Evolutionary conservation across 2,329 filamentous ascomycete genomes (phyloP).

Genomic region (Penicillium sp.): DNA sequence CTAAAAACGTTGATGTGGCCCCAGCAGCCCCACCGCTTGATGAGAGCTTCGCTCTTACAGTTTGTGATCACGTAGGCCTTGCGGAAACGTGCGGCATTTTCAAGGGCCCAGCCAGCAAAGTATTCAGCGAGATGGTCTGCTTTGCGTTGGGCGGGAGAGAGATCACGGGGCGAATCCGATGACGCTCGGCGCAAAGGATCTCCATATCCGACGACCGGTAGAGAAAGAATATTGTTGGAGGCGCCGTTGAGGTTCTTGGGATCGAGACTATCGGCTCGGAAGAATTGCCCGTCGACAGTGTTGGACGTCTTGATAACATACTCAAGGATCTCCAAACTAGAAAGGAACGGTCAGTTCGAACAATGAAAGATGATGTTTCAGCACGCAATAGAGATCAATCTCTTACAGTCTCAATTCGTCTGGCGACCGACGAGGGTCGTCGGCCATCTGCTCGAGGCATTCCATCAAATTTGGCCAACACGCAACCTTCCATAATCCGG

Average conservation of each 20-base stretch:
- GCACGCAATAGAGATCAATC: not conserved
- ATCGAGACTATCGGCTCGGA: constrained; percentile 17
- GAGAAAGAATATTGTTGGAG: constrained; percentile 27
- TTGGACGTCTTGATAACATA: constrained; percentile 23
- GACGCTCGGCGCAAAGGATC: constrained; percentile 20
- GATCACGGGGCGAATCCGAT: constrained; percentile 18
- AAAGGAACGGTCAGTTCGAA: no score
- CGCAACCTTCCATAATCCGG: constrained; percentile 35
- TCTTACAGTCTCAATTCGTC: constrained; percentile 6
- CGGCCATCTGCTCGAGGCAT: constrained; percentile 27
- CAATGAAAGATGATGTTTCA: not conserved
- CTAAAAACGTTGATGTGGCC: constrained; percentile 9
- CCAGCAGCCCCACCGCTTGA: constrained; percentile 9
- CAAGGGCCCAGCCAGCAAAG: constrained; percentile 34
- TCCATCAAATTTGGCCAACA: constrained; percentile 32
- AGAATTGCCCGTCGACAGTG: constrained; percentile 10
- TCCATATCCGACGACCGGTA: constrained; percentile 25
- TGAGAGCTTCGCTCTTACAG: not conserved
- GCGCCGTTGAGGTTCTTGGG: constrained; percentile 18
- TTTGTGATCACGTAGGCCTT: constrained; percentile 25
- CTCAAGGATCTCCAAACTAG: constrained; percentile 7
- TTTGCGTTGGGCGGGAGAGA: constrained; percentile 26
- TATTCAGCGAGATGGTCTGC: constrained; percentile 35
- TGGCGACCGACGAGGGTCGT: constrained; percentile 10
- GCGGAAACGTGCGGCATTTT: constrained; percentile 28